Evolutionary conservation across 2,329 filamentous ascomycete genomes (phyloP).

Genomic region (Aspergillus nomiae): DNA sequence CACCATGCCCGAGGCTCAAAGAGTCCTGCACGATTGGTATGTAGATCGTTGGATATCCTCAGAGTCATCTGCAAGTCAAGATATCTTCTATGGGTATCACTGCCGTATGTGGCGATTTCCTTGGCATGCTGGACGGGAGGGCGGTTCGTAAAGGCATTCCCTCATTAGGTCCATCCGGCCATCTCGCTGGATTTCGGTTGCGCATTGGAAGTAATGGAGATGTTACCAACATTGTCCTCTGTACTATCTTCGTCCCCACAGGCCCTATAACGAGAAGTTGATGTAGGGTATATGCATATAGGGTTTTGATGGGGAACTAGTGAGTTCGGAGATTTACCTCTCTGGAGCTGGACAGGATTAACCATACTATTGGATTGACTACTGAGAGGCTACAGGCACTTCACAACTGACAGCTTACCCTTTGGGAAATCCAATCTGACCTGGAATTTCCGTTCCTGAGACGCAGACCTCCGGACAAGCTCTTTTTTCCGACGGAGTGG

Average conservation of each 20-base stretch:
- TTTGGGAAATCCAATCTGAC: not conserved
- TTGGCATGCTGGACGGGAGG: slow-evolving; percentile 8
- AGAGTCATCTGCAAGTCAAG: not conserved
- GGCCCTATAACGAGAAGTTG: not conserved
- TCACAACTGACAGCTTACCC: slow-evolving; percentile 4
- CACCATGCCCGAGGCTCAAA: too few relatives aligned
- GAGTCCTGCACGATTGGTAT: not conserved
- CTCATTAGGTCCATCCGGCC: slow-evolving; percentile 7
- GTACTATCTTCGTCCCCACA: not conserved
- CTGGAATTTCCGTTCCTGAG: slow-evolving; percentile 13
- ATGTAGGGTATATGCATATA: not conserved
- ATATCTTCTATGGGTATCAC: not conserved
- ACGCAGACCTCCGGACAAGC: slow-evolving; percentile 24
- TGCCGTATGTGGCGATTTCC: not conserved
- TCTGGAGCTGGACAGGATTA: not conserved
- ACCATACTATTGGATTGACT: slow-evolving; percentile 2
- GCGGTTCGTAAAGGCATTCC: not conserved
- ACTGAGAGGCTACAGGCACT: not conserved
- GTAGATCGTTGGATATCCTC: not conserved
- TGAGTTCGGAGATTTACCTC: slow-evolving; percentile 4
- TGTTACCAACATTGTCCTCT: not conserved
- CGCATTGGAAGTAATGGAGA: slow-evolving; percentile 1
- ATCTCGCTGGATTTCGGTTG: slow-evolving; percentile 7
- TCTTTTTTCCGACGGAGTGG: slow-evolving; percentile 37
- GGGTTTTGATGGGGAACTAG: not conserved